Conservation (phyloP, 2,329 filamentous ascomycete genomes). For the Microcyclospora pomicola region DNA sequence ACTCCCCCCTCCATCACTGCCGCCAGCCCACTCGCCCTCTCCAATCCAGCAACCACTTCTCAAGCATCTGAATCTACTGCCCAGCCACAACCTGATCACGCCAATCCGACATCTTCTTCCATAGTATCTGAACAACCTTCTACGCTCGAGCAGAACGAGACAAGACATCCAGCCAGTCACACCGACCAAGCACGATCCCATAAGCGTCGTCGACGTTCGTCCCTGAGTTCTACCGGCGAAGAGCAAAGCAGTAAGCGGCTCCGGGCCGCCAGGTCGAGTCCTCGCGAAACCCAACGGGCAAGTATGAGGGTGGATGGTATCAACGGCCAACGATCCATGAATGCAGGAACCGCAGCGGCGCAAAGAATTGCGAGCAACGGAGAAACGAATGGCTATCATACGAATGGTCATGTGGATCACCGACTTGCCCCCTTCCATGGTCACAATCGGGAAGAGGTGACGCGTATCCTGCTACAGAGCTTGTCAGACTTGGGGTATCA, state of each 20-base stretch:
- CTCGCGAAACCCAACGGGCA: slow-evolving; percentile 29
- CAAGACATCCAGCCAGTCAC: too few species aligned
- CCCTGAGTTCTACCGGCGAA: slow-evolving; percentile 11
- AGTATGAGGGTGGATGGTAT: slow-evolving; percentile 25
- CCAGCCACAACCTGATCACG: slow-evolving; percentile 7
- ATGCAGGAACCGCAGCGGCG: slow-evolving; percentile 19
- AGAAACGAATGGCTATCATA: slow-evolving; percentile 31
- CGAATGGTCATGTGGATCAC: slow-evolving; percentile 23
- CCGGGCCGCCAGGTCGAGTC: slow-evolving; percentile 19
- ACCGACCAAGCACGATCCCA: slow-evolving; percentile 5
- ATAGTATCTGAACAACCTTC: slow-evolving; percentile 5
- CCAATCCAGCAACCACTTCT: slow-evolving; percentile 8
- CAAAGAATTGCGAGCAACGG: slow-evolving; percentile 22
- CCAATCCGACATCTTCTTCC: slow-evolving; percentile 4
- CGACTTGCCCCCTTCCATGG: slow-evolving; percentile 49
- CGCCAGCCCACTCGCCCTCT: slow-evolving; percentile 18
- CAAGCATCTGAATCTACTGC: slow-evolving; percentile 22
- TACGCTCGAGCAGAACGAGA: slow-evolving; percentile 13
- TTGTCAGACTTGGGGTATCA: slow-evolving; percentile 79
- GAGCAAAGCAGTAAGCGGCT: slow-evolving; percentile 23
- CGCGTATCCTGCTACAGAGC: slow-evolving; percentile 81
- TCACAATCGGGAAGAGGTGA: slow-evolving; percentile 85
- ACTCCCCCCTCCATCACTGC: slow-evolving; percentile 18
- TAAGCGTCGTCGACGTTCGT: slow-evolving; percentile 19
- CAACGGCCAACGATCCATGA: slow-evolving; percentile 24